Evolutionary conservation across 768 basidiomycete species (phyloP).

Genomic region (Austroboletus eburneus): DNA sequence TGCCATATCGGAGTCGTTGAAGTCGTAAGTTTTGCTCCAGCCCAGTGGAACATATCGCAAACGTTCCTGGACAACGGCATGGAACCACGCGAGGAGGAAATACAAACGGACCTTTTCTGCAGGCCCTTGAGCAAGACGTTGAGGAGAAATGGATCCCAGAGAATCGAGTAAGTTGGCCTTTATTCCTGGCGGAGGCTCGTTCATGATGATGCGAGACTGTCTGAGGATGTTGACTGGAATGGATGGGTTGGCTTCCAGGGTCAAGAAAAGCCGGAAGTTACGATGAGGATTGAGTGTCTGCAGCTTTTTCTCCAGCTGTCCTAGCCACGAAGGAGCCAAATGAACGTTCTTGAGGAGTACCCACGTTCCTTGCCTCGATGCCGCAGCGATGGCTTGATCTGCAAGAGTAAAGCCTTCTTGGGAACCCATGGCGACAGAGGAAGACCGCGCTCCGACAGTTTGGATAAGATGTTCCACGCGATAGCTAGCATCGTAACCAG

Average conservation of each 20-base stretch:
- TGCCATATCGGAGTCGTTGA: slow-evolving; percentile 97
- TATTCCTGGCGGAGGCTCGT: slow-evolving; percentile 95
- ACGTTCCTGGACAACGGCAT: slow-evolving; percentile 95
- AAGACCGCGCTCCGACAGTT: slow-evolving; percentile 69
- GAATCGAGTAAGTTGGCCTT: slow-evolving; percentile 95
- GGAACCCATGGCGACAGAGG: slow-evolving; percentile 97
- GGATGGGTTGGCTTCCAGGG: slow-evolving; percentile 93
- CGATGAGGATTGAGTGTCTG: slow-evolving; percentile 87
- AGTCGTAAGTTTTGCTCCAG: slow-evolving; percentile 96
- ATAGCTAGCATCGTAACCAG: slow-evolving; percentile 98
- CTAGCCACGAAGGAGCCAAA: slow-evolving; percentile 92
- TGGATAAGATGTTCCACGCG: slow-evolving; percentile 85
- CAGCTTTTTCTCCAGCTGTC: slow-evolving; percentile 92
- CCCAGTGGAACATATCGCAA: slow-evolving; percentile 93
- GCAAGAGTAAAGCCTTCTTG: slow-evolving; percentile 96
- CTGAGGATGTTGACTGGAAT: slow-evolving; percentile 97
- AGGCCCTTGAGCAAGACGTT: slow-evolving; percentile 79
- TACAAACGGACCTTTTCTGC: slow-evolving; percentile 90
- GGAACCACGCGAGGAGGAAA: slow-evolving; percentile 99
- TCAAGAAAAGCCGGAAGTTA: slow-evolving; percentile 94
- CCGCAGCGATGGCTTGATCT: slow-evolving; percentile 91
- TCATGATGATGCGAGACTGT: slow-evolving; percentile 96
- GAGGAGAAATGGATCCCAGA: slow-evolving; percentile 63
- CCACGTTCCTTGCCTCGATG: slow-evolving; percentile 92
- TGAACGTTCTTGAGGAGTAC: slow-evolving; percentile 98